Conservation (phyloP, 495 filamentous ascomycete genomes). For the Alectoria sarmentosa region DNA sequence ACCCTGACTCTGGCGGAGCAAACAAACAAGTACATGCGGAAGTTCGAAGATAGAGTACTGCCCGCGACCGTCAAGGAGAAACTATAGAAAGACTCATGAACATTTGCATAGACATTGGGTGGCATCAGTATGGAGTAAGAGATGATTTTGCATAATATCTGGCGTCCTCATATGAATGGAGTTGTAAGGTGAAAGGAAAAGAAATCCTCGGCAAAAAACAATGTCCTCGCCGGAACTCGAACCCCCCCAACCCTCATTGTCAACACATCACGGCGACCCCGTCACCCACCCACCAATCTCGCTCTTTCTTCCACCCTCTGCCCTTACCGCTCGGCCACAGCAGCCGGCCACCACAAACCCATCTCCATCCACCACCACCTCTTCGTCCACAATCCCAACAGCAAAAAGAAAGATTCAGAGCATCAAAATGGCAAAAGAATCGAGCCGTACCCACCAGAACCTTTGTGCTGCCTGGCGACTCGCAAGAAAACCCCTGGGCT, state of each 20-base stretch:
- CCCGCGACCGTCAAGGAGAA: conserved; percentile 42
- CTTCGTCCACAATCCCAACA: not conserved
- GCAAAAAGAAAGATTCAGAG: not conserved
- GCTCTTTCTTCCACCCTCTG: not conserved
- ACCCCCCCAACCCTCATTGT: not conserved
- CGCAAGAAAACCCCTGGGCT: conserved; percentile 1
- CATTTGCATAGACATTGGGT: not conserved
- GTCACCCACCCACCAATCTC: not conserved
- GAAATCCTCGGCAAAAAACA: no score
- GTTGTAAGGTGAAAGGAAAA: not conserved
- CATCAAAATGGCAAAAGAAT: conserved; percentile 12
- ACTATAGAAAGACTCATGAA: conserved; percentile 31
- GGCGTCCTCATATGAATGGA: not conserved
- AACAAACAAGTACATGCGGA: conserved; percentile 84
- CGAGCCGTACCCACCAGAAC: conserved; percentile 29
- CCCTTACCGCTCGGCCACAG: not conserved
- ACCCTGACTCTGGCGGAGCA: conserved; percentile 84
- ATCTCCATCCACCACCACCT: not conserved
- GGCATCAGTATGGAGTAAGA: not conserved
- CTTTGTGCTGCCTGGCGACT: not conserved
- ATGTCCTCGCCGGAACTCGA: not conserved
- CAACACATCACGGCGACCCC: conserved; percentile 2
- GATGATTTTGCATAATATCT: not conserved
- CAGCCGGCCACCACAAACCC: not conserved
- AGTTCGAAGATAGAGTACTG: conserved; percentile 63